Evolutionary conservation across 306 rosid species (phyloP).

Genomic region (Inga leiocalycina): DNA sequence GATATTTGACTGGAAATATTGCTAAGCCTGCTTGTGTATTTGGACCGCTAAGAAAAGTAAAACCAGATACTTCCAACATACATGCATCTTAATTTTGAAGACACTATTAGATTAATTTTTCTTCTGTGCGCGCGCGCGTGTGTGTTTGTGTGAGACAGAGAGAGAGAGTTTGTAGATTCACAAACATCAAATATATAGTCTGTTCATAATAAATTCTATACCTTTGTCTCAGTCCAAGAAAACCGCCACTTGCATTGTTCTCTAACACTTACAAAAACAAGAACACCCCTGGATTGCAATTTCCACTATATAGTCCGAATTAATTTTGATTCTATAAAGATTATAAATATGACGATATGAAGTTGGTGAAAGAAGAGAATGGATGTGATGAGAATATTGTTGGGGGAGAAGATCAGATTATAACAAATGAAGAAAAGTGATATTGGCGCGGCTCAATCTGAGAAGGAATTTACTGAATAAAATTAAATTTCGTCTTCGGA

Average conservation of each 20-base stretch:
- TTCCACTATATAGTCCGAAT: too few species aligned
- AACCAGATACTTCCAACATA: background rate
- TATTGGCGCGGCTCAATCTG: slow-evolving; percentile 99
- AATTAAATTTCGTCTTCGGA: slow-evolving; percentile 85
- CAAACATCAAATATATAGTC: background rate
- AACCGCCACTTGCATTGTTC: background rate
- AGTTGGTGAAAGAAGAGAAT: background rate
- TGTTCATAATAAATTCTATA: background rate
- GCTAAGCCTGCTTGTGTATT: background rate
- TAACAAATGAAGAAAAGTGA: slow-evolving; percentile 56
- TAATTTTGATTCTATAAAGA: too few species aligned
- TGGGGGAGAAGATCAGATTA: background rate
- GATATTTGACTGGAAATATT: background rate
- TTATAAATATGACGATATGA: background rate
- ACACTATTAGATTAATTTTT: background rate
- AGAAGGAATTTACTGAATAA: slow-evolving; percentile 72
- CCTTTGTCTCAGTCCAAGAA: background rate
- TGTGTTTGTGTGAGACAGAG: background rate
- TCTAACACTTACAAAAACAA: background rate
- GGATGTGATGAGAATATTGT: background rate
- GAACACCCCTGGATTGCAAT: background rate
- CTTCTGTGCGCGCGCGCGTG: background rate
- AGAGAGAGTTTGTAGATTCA: background rate
- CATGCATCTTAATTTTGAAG: background rate
- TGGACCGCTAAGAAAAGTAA: background rate